These are phyloP conservation scores for Penicillium sp. DNA, from an alignment of 2,329 filamentous ascomycete species.

Conservation along the genomic window DNA sequence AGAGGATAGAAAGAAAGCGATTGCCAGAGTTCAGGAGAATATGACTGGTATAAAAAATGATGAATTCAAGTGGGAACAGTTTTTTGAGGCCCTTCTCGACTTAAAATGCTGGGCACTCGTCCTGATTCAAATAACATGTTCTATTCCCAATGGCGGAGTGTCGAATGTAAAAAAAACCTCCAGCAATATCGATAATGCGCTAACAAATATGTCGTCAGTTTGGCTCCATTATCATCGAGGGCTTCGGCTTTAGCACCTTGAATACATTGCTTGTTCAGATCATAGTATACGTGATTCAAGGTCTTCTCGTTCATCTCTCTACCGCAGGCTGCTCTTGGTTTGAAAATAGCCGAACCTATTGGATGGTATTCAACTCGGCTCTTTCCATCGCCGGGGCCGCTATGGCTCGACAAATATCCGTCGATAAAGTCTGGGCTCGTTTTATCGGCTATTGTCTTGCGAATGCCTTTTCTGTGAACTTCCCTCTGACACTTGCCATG, in stretches of 20 bases:
- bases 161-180: conserved; percentile 11
- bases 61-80: conserved; percentile 22
- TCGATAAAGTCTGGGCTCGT: neutral
- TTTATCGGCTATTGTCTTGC: conserved; percentile 24
- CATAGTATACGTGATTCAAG: conserved; percentile 14
- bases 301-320: conserved; percentile 11
- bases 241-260: conserved; percentile 23
- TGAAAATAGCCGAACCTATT: conserved; percentile 1
- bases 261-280: conserved; percentile 21
- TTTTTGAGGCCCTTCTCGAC: conserved; percentile 38
- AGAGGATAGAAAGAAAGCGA: neutral
- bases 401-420: conserved; percentile 4
- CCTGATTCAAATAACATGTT: conserved; percentile 30
- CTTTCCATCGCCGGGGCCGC: neutral
- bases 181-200: neutral
- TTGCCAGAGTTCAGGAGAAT: neutral
- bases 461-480: conserved; percentile 36
- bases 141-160: conserved; percentile 36
- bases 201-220: conserved; percentile 17
- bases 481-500: conserved; percentile 38
- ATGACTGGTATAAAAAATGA: conserved; percentile 1
- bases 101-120: conserved; percentile 38
- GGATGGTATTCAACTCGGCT: neutral
- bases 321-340: conserved; percentile 9
- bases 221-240: conserved; percentile 18